Base-by-base conservation (phyloP, 2,329 filamentous ascomycete genomes). In the Microdochium nivale region DNA sequence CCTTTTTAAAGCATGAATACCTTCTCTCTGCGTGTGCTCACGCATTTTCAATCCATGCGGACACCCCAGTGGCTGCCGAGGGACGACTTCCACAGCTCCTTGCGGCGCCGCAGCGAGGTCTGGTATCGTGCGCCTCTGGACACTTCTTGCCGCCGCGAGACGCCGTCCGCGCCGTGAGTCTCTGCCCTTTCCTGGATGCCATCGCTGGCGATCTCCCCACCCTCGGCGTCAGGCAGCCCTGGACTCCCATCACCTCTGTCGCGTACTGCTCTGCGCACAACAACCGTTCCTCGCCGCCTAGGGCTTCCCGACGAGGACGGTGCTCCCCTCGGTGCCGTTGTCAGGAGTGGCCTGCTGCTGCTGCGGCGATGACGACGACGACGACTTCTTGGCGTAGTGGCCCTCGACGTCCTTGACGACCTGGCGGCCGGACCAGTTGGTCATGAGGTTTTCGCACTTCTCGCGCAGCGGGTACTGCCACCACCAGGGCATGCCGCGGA, bases 401-500 rank as follows among this genome's bases (percentile, higher is more conserved):
- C 60, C 64, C 33, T 67, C 63, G 40, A 72, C 62, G 53, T 76
- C 71, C 53, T 67, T 53, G 25, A 75, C 70, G 35, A 75, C 72
- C 62, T 76, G 72, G 48, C 71, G 62, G 16, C 72, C 73, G 33
- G 56, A 62, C 59, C 71, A 76, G 30, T 67, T 62, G 30, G 55
- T 54, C 72, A 75, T 75, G 52, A 65, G 67, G 14, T 53, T 58
- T 54, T 68, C 61, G 24, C 62, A 65, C 52, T 65, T 64, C 37
- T 71, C 70, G 57, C 82, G 68, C 54, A 78, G n/a, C 25, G 65
- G 61, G 56, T 75, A 70, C 68, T 82, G 75, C 60, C 81, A 72
- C 83, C 83, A 87, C 57, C 79, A 66, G n/a, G 84, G 83, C 55
- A 79, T 66, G 0, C 67, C 71, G 25, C 79, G 69, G 55, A 80